phyloP scores from a whole-genome alignment of 306 rosid genomes.

The Cajanus cajan region DNA sequence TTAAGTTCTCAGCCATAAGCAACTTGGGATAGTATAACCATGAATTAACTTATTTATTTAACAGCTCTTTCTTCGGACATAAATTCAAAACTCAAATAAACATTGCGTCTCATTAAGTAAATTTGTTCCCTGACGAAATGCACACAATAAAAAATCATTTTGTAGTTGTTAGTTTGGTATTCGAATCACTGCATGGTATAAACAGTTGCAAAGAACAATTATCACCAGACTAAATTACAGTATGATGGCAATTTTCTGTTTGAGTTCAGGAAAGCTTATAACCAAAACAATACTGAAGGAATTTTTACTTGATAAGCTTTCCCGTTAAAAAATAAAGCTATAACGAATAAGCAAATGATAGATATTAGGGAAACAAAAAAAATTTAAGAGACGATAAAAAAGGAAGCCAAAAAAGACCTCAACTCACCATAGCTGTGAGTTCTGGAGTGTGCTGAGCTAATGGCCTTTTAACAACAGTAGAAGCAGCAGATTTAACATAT shows the following conservation, averaged over 20 bases:
- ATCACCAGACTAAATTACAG: not conserved
- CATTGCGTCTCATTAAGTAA: not conserved
- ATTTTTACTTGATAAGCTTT: not conserved
- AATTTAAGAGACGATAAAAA: slow-evolving; percentile 3
- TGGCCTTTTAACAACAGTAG: slow-evolving; percentile 96
- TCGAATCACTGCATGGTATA: not conserved
- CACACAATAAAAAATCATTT: not conserved
- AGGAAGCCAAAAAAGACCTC: not conserved
- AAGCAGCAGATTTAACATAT: slow-evolving; percentile 92
- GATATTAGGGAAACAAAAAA: not conserved
- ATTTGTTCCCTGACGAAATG: not conserved
- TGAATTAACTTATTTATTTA: not conserved
- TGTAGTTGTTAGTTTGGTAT: not conserved
- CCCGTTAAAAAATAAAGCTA: not conserved
- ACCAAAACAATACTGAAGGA: not conserved
- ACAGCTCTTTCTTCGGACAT: not conserved
- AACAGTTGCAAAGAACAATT: not conserved
- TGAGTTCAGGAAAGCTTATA: not conserved
- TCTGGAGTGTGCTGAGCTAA: slow-evolving; percentile 99
- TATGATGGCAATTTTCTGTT: not conserved
- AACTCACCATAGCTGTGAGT: slow-evolving; percentile 92
- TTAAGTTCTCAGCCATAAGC: not conserved
- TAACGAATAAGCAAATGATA: not conserved
- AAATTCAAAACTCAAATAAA: not conserved
- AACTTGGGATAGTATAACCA: not conserved